phyloP scores from a whole-genome alignment of 495 filamentous ascomycete species.

The Penicillium cosmopolitanum region DNA sequence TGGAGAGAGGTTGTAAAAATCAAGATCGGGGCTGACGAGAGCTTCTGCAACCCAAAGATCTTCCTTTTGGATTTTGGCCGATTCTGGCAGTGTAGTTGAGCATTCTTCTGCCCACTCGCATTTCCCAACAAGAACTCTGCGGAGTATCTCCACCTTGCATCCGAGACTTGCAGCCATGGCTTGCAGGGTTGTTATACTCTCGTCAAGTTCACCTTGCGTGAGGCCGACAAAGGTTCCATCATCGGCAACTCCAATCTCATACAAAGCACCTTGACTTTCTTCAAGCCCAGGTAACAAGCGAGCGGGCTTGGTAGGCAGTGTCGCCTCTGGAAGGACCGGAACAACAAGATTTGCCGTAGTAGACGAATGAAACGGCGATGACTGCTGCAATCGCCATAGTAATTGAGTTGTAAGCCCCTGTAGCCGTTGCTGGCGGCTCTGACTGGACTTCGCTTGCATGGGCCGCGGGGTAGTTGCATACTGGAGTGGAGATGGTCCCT shows the following conservation, averaged over 20 bases:
- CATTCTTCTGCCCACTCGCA: conserved; percentile 73
- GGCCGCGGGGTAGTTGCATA: conserved; percentile 30
- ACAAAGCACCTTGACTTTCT: conserved; percentile 88
- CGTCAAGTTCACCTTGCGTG: conserved; percentile 87
- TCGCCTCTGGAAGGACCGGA: conserved; percentile 70
- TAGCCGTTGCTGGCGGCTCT: conserved; percentile 76
- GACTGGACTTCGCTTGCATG: conserved; percentile 35
- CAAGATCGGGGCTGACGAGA: conserved; percentile 66
- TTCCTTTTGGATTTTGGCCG: conserved; percentile 41
- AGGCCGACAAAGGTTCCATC: conserved; percentile 91
- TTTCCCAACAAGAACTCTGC: conserved; percentile 82
- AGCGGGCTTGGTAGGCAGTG: conserved; percentile 58
- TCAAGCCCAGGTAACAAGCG: conserved; percentile 81
- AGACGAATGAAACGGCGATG: conserved; percentile 83
- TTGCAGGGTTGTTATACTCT: conserved; percentile 79
- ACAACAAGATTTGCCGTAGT: conserved; percentile 71
- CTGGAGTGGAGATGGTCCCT: conserved; percentile 28
- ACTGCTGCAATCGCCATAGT: conserved; percentile 93
- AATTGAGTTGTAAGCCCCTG: conserved; percentile 94
- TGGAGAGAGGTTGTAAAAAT: conserved; percentile 39
- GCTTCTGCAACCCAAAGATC: conserved; percentile 91
- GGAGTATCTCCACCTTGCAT: conserved; percentile 81
- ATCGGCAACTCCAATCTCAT: conserved; percentile 95
- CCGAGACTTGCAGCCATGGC: conserved; percentile 92
- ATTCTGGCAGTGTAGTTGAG: conserved; percentile 22